Evolutionary conservation across 1,284 basidiomycete genomes (phyloP), one percentile per base, ranked within the genome.

Genomic region (Pyrrhoderma lamaoense): DNA sequence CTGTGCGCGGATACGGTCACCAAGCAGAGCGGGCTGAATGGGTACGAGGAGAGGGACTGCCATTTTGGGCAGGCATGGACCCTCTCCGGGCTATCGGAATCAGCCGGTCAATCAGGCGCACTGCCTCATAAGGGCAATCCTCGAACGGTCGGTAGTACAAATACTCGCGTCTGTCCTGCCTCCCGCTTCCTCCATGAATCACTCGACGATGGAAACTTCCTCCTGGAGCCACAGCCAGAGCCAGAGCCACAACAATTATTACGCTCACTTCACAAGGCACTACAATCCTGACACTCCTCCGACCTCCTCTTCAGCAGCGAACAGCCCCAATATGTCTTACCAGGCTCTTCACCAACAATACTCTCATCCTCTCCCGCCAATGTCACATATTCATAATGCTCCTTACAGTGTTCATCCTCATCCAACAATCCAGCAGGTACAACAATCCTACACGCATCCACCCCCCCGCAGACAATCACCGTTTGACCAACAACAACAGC

Each of bases 301-400:
- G 23, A 40, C 49, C 14, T 43, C 53, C 22, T 45, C 44, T 45
- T 45, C 49, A 25, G 35, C 49, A 9, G 40, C 43, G 25, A 47
- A 44, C 4, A 49, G 47, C 27, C 47, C 52, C 31, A 39, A 42
- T 19, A 45, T 55, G 56, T 47, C 47, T 19, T 50, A 54, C 48
- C 42, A 51, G 43, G 45, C 60, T 55, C 57, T 57, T 45, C 59
- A 56, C 49, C 56, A 31, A 4, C 59, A 64, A 56, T 65, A 63
- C 56, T 57, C 62, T 56, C 64, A 57, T 48, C 52, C 52, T 58
- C 63, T 56, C 57, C 59, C 57, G 62, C 51, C 61, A 64, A 67
- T 62, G 59, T 65, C 60, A 61, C 61, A 61, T 52, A 58, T 57
- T 55, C 62, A 43, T 42, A 25, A 16, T 25, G 14, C 16, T 49